Evolutionary conservation across 2,329 filamentous ascomycete genomes (phyloP), one percentile per base, ranked within the genome.

Genomic region (Biscogniauxia marginata): DNA sequence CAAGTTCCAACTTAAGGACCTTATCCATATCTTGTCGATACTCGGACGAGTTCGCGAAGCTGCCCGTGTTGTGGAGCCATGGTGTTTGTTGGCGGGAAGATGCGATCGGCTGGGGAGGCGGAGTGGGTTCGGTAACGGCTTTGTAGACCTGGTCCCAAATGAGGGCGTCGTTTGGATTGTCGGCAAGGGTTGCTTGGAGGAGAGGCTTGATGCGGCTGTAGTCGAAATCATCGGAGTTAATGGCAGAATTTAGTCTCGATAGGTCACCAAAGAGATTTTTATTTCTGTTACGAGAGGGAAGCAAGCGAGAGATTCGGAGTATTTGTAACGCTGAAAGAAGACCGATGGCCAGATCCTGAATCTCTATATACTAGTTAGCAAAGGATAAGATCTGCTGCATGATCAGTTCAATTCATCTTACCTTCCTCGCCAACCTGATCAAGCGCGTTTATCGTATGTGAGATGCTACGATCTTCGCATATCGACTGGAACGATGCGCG

Each of bases 71-170:
- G 54, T 56, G 55, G 21, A 58, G 58, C 60, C 50, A 65, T 48
- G 63, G 67, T 24, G 67, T 71, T 58, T 71, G 67, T 57, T 58
- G 56, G 53, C 70, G 53, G 54, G 58, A 61, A 39, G 64, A 65
- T 24, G 57, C 55, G 6, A 60, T 51, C 23, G 63, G 51, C 54
- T 61, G 65, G 49, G 61, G 65, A 56, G 70, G 69, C 46, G 67
- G 71, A n/a, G 70, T 73, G 20, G 68, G 68, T 66, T 75, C 67
- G 54, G 68, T 69, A 51, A 74, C 66, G 52, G 70, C 68, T 30
- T 59, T 52, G 59, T 75, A 73, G 54, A 74, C 70, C 65, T 70
- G 65, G 46, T 67, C 53, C 73, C 68, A 78, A 56, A 78, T 71
- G 19, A 63, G 6, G 24, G 24, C 49, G 60, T 71, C 59, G 49